Percentiles rank a stretch among this genome's conserved stretches.
phyloP scores from a whole-genome alignment of 805 yeast species.

The Kazachstania africana region DNA sequence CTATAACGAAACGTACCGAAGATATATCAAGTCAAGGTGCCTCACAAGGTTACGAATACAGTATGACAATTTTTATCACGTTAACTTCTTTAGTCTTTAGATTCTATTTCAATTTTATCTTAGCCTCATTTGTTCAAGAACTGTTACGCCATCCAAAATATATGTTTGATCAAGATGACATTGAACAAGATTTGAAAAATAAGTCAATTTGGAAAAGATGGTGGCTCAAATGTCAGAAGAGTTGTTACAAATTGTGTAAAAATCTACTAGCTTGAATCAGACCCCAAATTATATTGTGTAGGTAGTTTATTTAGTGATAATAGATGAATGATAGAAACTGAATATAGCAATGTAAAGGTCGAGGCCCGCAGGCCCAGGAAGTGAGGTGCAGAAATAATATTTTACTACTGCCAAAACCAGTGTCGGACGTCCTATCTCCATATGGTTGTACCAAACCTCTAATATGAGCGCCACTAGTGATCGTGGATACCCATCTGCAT shows the following conservation, averaged over 20 bases:
- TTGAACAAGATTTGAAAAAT: slow-evolving; percentile 27
- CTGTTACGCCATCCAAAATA: slow-evolving; percentile 38
- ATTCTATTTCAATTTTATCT: slow-evolving; percentile 46
- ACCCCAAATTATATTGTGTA: too few relatives aligned
- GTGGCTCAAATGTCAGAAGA: slow-evolving; percentile 23
- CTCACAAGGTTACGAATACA: slow-evolving; percentile 43
- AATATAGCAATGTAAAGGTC: too few relatives aligned
- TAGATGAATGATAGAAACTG: too few relatives aligned
- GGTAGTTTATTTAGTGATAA: too few relatives aligned
- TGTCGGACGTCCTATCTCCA: too few relatives aligned
- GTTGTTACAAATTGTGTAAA: slow-evolving; percentile 23
- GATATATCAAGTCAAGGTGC: slow-evolving; percentile 46
- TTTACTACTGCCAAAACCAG: too few relatives aligned
- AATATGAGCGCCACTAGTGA: too few relatives aligned
- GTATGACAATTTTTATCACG: slow-evolving; percentile 42
- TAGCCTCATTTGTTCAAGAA: slow-evolving; percentile 48
- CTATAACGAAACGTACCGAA: slow-evolving; percentile 7
- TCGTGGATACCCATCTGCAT: too few relatives aligned
- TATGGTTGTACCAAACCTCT: too few relatives aligned
- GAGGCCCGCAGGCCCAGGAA: too few relatives aligned
- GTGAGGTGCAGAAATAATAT: too few relatives aligned
- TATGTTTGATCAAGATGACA: slow-evolving; percentile 28
- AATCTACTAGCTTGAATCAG: slow-evolving; percentile 11
- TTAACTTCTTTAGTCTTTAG: slow-evolving; percentile 37
- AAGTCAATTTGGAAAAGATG: slow-evolving; percentile 17